Percentiles rank a stretch among this genome's conserved stretches.
These are phyloP conservation scores for Ogataea saltuana DNA, from an alignment of 805 yeast species.

Conservation along the genomic window DNA sequence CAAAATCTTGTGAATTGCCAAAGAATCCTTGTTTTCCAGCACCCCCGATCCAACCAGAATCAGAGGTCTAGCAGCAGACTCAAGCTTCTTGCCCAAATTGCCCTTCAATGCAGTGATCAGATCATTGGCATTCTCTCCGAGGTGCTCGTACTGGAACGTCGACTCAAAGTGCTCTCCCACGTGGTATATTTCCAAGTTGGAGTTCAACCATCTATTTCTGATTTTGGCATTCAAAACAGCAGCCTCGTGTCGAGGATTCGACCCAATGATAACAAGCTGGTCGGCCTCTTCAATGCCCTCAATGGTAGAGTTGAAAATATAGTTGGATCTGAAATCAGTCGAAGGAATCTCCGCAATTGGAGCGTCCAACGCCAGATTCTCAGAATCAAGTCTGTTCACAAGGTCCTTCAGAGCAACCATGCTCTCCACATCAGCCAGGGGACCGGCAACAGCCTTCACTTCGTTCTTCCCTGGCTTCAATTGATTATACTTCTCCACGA, in stretches of 20 bases:
- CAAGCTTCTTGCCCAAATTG: constrained; percentile 64
- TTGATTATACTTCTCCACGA: constrained; percentile 60
- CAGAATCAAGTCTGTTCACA: constrained; percentile 74
- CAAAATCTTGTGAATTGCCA: constrained; percentile 57
- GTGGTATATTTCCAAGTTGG: constrained; percentile 62
- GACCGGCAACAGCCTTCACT: constrained; percentile 80
- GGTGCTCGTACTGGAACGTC: constrained; percentile 63
- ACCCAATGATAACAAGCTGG: constrained; percentile 75
- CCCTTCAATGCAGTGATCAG: constrained; percentile 64
- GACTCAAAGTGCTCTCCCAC: constrained; percentile 79
- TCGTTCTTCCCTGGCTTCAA: constrained; percentile 65
- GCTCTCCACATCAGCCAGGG: constrained; percentile 79
- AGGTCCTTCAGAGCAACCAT: constrained; percentile 81
- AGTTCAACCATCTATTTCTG: constrained; percentile 76
- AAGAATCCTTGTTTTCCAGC: constrained; percentile 64
- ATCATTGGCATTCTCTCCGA: constrained; percentile 61
- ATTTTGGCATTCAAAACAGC: constrained; percentile 84
- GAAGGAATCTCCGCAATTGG: constrained; percentile 62
- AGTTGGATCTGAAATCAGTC: constrained; percentile 74
- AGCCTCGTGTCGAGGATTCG: constrained; percentile 89
- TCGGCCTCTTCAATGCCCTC: constrained; percentile 83
- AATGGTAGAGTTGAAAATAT: constrained; percentile 75
- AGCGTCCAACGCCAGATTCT: constrained; percentile 74
- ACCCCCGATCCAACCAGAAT: constrained; percentile 82
- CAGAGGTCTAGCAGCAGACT: constrained; percentile 69